Evolutionary conservation across 2,329 filamentous ascomycete species (phyloP), one percentile per base, ranked within the genome.

Genomic region (Colletotrichum sublineola): DNA sequence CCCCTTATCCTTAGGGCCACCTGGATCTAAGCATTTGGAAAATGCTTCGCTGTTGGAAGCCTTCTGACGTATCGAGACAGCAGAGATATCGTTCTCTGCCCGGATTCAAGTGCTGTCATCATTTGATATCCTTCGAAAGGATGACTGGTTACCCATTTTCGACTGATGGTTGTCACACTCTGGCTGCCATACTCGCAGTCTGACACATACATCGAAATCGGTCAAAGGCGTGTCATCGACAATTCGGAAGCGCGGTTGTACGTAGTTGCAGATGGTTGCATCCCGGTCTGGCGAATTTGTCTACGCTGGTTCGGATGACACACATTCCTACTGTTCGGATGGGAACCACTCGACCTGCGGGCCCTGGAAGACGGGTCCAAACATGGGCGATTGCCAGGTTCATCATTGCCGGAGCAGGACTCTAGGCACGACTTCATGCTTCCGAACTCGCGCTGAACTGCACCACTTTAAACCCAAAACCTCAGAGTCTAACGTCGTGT

Each of bases 331-430:
- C 18, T 29, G 33, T 42, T 55, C 56, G 42, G 69, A 64, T 63
- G 55, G 50, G 67, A 55, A 42, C 55, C 61, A 70, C 67, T 70
- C 67, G 40, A 60, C 55, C 61, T 46, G 66, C 66, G 33, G 65
- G 55, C 67, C 66, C 66, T 56, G 55, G 36, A 31, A 24, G 29
- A 65, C 56, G 66, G 60, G 48, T 29, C 70, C 40, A 42, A 46
- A 31, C 24, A n/a, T 55, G 18, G 48, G 29, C 33, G 31, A 61
- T 42, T 71, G 18, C 36, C 40, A 46, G 58, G 58, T 33, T 18
- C 31, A 55, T 69, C 65, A 29, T 60, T 44, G 42, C 50, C 55
- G 42, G 44, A 53, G 44, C 58, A 52, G 60, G 33, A 36, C 69
- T 14, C 58, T 8, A 44, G 64, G 55, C 66, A 72, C 65, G 65